Evolutionary conservation across 495 filamentous ascomycete species (phyloP).

Genomic region (Podospora bellae-mahoneyi): DNA sequence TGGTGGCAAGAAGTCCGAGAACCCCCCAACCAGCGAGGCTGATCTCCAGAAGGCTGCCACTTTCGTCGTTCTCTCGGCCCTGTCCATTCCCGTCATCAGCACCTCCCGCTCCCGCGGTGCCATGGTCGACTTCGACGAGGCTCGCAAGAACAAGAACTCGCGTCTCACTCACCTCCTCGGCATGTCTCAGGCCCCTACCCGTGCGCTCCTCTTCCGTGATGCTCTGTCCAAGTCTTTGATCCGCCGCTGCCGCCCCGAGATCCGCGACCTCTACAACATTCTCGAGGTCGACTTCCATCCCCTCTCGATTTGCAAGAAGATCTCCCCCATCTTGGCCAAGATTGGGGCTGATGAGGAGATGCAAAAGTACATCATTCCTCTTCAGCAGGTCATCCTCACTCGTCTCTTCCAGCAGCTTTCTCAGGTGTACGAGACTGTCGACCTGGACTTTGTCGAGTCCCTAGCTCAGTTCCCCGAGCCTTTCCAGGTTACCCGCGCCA

Average conservation of each 20-base stretch:
- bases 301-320: conserved; percentile 97
- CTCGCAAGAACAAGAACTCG: conserved; percentile 97
- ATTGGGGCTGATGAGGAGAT: conserved; percentile 94
- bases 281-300: conserved; percentile 99
- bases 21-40: conserved; percentile 80
- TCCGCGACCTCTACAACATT: conserved; percentile 94
- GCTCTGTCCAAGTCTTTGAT: conserved; percentile 90
- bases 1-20: conserved; percentile 87
- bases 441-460: conserved; percentile 88
- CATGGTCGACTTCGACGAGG: conserved; percentile 93
- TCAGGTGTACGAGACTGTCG: conserved; percentile 97
- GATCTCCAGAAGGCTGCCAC: conserved; percentile 84
- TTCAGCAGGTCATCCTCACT: conserved; percentile 98
- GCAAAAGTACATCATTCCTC: conserved; percentile 89
- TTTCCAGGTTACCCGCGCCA: conserved; percentile 85
- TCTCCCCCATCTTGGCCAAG: conserved; percentile 89
- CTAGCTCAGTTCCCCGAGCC: conserved; percentile 95
- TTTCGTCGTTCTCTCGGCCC: conserved; percentile 90
- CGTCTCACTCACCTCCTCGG: conserved; percentile 93
- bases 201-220: conserved; percentile 90
- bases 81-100: conserved; percentile 98
- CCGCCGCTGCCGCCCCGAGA: conserved; percentile 86
- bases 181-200: conserved; percentile 83
- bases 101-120: conserved; percentile 93
- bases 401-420: conserved; percentile 98